A percentile compares a stretch with the other conserved stretches of the same genome.
phyloP scores from a whole-genome alignment of 805 yeast species.

The Nakazawaea anatomiae region DNA sequence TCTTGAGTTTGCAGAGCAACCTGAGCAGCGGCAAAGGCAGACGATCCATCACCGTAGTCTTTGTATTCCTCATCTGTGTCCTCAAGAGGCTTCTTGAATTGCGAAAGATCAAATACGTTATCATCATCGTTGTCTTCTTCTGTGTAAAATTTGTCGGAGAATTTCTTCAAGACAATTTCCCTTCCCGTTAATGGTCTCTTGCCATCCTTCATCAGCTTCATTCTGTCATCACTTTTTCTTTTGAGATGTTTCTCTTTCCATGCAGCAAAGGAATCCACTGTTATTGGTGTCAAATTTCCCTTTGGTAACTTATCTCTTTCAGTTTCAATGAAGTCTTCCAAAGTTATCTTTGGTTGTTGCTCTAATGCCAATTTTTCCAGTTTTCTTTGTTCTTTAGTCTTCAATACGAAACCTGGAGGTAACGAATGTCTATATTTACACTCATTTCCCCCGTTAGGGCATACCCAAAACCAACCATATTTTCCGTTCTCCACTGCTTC shows the following conservation, averaged over 20 bases:
- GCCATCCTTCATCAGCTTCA: constrained; percentile 23
- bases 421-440: constrained; percentile 94
- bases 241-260: constrained; percentile 76
- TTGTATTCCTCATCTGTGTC: constrained; percentile 44
- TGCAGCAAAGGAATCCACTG: constrained; percentile 65
- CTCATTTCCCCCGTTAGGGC: constrained; percentile 89
- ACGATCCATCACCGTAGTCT: constrained; percentile 69
- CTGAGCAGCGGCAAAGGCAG: constrained; percentile 28
- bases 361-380: constrained; percentile 82
- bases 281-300: constrained; percentile 78
- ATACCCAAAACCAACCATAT: constrained; percentile 98
- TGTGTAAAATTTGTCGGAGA: constrained; percentile 46
- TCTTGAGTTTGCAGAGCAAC: constrained; percentile 11
- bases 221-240: constrained; percentile 35
- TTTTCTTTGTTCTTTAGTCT: constrained; percentile 93
- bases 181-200: constrained; percentile 58
- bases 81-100: constrained; percentile 49
- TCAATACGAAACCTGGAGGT: constrained; percentile 94
- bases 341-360: constrained; percentile 79
- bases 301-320: constrained; percentile 83
- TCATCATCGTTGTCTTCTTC: constrained; percentile 46
- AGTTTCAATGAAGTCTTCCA: constrained; percentile 93
- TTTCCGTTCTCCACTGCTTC: constrained; percentile 97
- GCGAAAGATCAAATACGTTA: constrained; percentile 50
- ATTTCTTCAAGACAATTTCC: constrained; percentile 60